Conservation (phyloP, 1,284 basidiomycete genomes). For the Tremellales sp. region DNA sequence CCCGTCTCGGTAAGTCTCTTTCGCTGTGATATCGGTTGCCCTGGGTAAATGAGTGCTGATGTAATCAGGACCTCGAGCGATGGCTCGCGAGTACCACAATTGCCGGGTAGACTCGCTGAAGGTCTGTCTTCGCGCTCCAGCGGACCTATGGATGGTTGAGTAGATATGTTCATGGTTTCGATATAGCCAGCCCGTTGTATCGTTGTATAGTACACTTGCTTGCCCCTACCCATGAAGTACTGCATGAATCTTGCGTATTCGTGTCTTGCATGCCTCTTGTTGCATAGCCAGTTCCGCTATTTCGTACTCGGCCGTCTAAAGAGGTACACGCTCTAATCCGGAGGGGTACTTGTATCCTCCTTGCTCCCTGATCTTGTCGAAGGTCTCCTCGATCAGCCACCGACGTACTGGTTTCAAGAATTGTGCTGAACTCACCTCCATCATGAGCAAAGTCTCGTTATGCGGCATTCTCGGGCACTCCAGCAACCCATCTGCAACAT, state of each 20-base stretch:
- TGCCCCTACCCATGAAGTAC: too few relatives aligned
- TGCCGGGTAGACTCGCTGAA: too few relatives aligned
- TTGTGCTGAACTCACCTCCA: slow-evolving; percentile 23
- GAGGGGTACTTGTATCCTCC: slow-evolving; percentile 41
- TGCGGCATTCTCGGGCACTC: slow-evolving; percentile 39
- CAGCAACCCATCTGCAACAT: slow-evolving; percentile 26
- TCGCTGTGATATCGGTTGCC: not conserved
- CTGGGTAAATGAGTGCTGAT: not conserved
- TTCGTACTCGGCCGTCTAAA: too few relatives aligned
- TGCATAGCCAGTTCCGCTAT: too few relatives aligned
- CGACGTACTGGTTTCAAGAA: slow-evolving; percentile 1
- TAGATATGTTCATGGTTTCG: too few relatives aligned
- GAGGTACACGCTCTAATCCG: slow-evolving; percentile 38
- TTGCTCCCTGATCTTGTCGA: slow-evolving; percentile 45
- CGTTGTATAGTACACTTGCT: too few relatives aligned
- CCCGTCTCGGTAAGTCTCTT: slow-evolving; percentile 14
- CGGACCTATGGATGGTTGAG: too few relatives aligned
- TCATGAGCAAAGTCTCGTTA: slow-evolving; percentile 40
- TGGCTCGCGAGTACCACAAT: too few relatives aligned
- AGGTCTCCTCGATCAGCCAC: slow-evolving; percentile 33
- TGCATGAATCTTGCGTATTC: too few relatives aligned
- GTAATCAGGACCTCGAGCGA: slow-evolving; percentile 10
- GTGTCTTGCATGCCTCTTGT: too few relatives aligned
- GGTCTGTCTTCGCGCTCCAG: too few relatives aligned
- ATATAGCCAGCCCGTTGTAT: too few relatives aligned